Percentiles rank a stretch among this genome's conserved stretches.
Conservation (phyloP, 495 filamentous ascomycete species). For the Tuber borchii region DNA sequence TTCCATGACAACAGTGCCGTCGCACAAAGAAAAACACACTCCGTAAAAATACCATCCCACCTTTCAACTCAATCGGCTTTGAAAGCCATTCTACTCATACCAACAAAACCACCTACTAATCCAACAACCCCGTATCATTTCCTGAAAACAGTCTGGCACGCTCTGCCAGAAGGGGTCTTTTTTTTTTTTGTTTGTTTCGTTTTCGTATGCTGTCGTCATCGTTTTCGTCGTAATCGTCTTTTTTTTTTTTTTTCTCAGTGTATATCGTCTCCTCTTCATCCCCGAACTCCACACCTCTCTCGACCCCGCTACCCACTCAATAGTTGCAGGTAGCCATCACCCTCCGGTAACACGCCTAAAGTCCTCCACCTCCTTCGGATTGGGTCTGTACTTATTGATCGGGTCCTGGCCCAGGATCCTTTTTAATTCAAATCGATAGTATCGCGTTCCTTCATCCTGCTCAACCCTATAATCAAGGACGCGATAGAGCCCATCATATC, state of each 20-base stretch:
- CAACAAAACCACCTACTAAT: too few species aligned
- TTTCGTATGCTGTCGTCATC: background rate
- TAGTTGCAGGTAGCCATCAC: background rate
- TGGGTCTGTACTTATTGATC: constrained; percentile 26
- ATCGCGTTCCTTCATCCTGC: constrained; percentile 42
- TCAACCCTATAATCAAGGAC: constrained; percentile 39
- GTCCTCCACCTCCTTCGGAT: constrained; percentile 12
- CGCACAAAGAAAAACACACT: background rate
- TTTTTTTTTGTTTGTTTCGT: background rate
- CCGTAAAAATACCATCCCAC: background rate
- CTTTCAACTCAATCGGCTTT: background rate
- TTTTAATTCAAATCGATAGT: constrained; percentile 46
- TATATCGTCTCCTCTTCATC: too few species aligned
- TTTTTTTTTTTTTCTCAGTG: too few species aligned
- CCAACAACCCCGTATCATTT: too few species aligned
- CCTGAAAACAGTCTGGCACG: too few species aligned
- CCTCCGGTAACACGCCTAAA: constrained; percentile 20
- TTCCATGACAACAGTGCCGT: background rate
- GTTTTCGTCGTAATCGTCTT: too few species aligned
- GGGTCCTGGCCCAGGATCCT: constrained; percentile 41
- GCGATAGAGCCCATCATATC: constrained; percentile 52
- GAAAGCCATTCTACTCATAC: background rate
- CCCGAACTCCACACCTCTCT: background rate
- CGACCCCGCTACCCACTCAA: background rate
- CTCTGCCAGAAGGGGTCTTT: too few species aligned